phyloP scores from a whole-genome alignment of 768 basidiomycete genomes.

The Tylopilus subfusipes region DNA sequence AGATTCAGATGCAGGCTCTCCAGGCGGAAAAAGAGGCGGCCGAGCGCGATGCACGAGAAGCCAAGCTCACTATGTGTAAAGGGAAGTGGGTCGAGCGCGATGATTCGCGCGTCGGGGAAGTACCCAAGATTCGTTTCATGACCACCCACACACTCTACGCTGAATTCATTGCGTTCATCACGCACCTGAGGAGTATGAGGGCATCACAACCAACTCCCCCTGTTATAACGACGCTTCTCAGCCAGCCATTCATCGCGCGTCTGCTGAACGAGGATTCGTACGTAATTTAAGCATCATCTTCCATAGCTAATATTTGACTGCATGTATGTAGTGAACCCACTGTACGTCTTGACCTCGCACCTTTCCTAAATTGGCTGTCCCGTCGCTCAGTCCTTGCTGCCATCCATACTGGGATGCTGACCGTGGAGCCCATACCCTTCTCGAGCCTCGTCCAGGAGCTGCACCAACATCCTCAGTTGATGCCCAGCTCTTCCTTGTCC shows the following conservation, averaged over 20 bases:
- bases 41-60: slow-evolving; percentile 49
- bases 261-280: slow-evolving; percentile 82
- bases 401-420: slow-evolving; percentile 82
- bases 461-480: slow-evolving; percentile 43
- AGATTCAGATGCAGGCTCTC: slow-evolving; percentile 76
- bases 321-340: slow-evolving; percentile 68
- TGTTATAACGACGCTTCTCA: slow-evolving; percentile 67
- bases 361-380: slow-evolving; percentile 92
- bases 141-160: slow-evolving; percentile 72
- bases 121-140: slow-evolving; percentile 45
- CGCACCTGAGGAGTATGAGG: slow-evolving; percentile 71
- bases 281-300: slow-evolving; percentile 34
- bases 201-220: slow-evolving; percentile 57
- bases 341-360: slow-evolving; percentile 87
- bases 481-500: slow-evolving; percentile 44
- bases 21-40: slow-evolving; percentile 63
- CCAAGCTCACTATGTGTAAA: slow-evolving; percentile 55
- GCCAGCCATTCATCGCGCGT: slow-evolving; percentile 74
- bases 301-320: slow-evolving; percentile 9
- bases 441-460: slow-evolving; percentile 54
- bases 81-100: slow-evolving; percentile 61
- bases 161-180: slow-evolving; percentile 76
- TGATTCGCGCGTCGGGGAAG: slow-evolving; percentile 24
- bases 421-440: slow-evolving; percentile 80
- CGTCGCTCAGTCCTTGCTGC: slow-evolving; percentile 80